Evolutionary conservation across 768 basidiomycete species (phyloP), one percentile per base, ranked within the genome.

Genomic region (Neoboletus subvelutipes): DNA sequence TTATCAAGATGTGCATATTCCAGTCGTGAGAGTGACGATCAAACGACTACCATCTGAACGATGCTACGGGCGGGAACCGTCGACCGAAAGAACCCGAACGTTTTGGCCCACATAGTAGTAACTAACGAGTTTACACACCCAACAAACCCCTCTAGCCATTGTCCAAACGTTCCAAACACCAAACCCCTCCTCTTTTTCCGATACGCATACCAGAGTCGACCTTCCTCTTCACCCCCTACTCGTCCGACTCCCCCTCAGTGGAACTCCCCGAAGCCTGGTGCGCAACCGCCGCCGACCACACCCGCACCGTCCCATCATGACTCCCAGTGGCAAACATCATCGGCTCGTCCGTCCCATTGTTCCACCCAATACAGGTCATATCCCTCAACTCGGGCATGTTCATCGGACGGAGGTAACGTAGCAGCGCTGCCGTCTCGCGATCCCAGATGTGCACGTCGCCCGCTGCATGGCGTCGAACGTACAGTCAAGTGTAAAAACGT

Each of bases 401-500:
- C 31, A 84, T 85, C 18, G 83, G 79, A 4, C 80, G 83, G 47
- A 92, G 77, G 56, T 85, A 81, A 52, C 90, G 88, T 4, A 92
- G 73, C 9, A 91, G 71, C 10, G 83, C 78, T 3, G 82, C 91
- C 13, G 86, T 87, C 71, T 91, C 89, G 53, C 85, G 84, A 64
- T 93, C 91, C 91, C 91, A 93, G 26, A 92, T 85, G 62, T 90
- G 86, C 15, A 93, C 88, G 59, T 91, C 87, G 1, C 90, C 91
- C 59, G 81, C 90, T 91, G 59, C 1, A n/a, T 18, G 28, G 18
- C 9, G 9, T n/a, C 17, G 10, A n/a, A 39, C 18, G 37, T 34
- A 34, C 13, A 5, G 13, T 20, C 39, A 3, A 40, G n/a, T 0
- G 39, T n/a, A 40, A n/a, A 26, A 37, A 40, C 2, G 17, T 28